Conservation (phyloP, 73 alveolate species). For the Symbiodinium natans region DNA sequence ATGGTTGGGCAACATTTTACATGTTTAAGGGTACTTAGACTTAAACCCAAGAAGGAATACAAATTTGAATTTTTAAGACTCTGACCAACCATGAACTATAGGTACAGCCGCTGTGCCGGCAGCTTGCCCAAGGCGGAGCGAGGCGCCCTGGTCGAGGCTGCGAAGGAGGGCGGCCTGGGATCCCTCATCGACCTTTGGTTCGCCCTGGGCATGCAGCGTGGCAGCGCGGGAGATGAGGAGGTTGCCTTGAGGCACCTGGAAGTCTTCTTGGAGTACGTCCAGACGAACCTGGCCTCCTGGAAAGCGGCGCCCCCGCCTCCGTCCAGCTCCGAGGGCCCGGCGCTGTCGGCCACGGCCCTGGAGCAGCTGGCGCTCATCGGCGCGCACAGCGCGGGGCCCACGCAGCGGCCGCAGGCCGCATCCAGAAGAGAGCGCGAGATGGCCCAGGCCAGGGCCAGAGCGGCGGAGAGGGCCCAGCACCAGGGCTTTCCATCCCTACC, state of each 20-base stretch:
- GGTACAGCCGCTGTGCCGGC: constrained; percentile 75
- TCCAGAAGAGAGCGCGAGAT: constrained; percentile 43
- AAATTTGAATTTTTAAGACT: background rate
- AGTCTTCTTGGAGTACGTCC: constrained; percentile 23
- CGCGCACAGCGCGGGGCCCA: background rate
- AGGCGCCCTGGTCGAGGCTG: constrained; percentile 51
- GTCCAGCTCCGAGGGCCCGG: constrained; percentile 49
- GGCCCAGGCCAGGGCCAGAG: constrained; percentile 6
- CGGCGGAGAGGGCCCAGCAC: constrained; percentile 73
- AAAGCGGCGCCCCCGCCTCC: constrained; percentile 10
- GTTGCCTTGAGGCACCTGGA: constrained; percentile 35
- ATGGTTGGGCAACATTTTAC: too few species aligned
- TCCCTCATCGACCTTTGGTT: constrained; percentile 63
- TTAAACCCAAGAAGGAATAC: too few species aligned
- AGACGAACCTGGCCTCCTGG: constrained; percentile 65
- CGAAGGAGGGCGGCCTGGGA: constrained; percentile 56
- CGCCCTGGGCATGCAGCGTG: constrained; percentile 73
- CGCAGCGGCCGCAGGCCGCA: background rate
- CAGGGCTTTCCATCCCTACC: constrained; percentile 68
- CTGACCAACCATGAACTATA: too few species aligned
- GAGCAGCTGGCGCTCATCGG: constrained; percentile 15
- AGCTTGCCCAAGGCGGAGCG: constrained; percentile 75
- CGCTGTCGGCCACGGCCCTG: constrained; percentile 57
- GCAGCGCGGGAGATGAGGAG: constrained; percentile 37
- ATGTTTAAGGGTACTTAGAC: too few species aligned